phyloP scores from a whole-genome alignment of 78 protist species.

The Diacronema lutheri region DNA sequence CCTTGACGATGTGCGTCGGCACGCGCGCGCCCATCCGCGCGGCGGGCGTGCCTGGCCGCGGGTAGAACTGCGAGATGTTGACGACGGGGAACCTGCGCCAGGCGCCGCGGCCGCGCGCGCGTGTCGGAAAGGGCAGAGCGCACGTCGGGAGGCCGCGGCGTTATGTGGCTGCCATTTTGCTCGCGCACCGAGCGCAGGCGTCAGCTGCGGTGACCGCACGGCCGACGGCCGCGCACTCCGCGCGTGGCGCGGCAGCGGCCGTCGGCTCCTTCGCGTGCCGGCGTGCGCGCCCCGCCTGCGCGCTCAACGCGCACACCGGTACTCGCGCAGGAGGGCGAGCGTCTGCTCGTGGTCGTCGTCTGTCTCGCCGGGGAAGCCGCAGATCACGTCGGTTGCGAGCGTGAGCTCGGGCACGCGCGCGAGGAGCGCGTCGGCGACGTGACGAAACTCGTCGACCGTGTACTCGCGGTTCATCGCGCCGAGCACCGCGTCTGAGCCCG shows the following conservation, averaged over 20 bases:
- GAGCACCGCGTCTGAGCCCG: conserved; percentile 46
- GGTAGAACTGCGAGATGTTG: conserved; percentile 67
- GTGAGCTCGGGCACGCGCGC: conserved; percentile 43
- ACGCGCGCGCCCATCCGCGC: conserved; percentile 46
- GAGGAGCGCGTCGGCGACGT: conserved; percentile 24
- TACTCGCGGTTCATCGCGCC: conserved; percentile 62
- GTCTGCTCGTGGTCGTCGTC: conserved; percentile 53
- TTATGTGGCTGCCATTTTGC: no score
- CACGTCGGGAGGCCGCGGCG: no score
- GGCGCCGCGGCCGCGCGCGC: no score
- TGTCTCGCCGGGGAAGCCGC: conserved; percentile 51
- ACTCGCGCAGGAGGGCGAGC: neutral
- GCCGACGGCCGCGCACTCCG: neutral
- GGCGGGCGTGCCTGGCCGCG: conserved; percentile 75
- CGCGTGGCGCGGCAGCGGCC: neutral
- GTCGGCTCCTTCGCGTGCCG: no score
- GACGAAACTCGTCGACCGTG: conserved; percentile 38
- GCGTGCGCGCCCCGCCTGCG: no score
- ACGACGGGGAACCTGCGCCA: conserved; percentile 39
- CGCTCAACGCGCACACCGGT: no score
- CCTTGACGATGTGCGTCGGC: conserved; percentile 14
- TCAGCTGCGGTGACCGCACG: neutral
- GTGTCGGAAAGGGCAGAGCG: no score
- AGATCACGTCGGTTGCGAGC: conserved; percentile 64
- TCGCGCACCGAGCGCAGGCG: neutral